These are phyloP conservation scores for Aspergillus biplanus DNA, from an alignment of 495 filamentous ascomycete genomes.

Conservation along the genomic window DNA sequence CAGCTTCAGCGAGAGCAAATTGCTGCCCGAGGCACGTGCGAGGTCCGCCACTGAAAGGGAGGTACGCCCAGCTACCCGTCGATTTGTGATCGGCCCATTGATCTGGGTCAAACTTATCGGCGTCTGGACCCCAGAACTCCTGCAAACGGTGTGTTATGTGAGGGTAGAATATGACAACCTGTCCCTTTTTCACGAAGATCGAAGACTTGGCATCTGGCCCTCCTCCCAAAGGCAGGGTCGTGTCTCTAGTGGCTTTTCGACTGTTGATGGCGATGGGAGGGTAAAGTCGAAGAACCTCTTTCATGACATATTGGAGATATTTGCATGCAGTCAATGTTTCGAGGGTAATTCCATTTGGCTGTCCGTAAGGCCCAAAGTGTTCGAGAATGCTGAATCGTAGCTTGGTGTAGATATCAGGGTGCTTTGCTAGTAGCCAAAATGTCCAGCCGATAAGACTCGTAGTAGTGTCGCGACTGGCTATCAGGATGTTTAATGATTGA, in stretches of 20 bases:
- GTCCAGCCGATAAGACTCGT: constrained; percentile 58
- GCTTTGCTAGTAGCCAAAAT: constrained; percentile 56
- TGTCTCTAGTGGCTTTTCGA: constrained; percentile 60
- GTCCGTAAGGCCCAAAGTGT: background rate
- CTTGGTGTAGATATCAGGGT: constrained; percentile 45
- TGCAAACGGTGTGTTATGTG: constrained; percentile 72
- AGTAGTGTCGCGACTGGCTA: constrained; percentile 63
- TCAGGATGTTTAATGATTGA: constrained; percentile 38
- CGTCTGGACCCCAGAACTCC: constrained; percentile 42
- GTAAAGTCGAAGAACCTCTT: constrained; percentile 58
- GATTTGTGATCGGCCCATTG: constrained; percentile 56
- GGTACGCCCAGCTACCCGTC: constrained; percentile 66
- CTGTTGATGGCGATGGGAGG: constrained; percentile 67
- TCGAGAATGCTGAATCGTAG: constrained; percentile 54
- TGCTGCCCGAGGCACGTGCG: constrained; percentile 78
- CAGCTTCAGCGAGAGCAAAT: constrained; percentile 69
- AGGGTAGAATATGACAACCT: constrained; percentile 50
- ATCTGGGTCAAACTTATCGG: constrained; percentile 63
- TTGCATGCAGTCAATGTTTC: constrained; percentile 67
- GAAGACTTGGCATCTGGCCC: constrained; percentile 66
- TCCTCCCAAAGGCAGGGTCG: constrained; percentile 70
- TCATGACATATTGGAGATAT: constrained; percentile 70
- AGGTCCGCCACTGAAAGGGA: constrained; percentile 75
- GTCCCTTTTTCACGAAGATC: constrained; percentile 62
- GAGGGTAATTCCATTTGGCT: background rate